A percentile compares a stretch with the other conserved stretches of the same genome.
Conservation (phyloP, 139 green algal genomes). For the Micractinium sp. region DNA sequence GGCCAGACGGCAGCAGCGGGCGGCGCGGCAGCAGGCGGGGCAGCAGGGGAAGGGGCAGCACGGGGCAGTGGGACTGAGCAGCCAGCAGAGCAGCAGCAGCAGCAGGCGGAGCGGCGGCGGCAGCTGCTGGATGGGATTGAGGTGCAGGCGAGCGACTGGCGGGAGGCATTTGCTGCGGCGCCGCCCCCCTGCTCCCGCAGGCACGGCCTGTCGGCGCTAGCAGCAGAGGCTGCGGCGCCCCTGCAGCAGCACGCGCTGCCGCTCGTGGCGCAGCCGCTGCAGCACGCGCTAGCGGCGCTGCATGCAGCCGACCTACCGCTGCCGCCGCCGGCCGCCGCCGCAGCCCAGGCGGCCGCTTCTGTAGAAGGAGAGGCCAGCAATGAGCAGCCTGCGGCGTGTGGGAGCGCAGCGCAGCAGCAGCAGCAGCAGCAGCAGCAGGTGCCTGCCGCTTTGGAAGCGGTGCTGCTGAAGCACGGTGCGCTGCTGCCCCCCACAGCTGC, state of each 20-base stretch:
- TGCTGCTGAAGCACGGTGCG: slow-evolving; percentile 14
- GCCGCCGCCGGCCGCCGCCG: slow-evolving; percentile 9
- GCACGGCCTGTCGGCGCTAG: slow-evolving; percentile 38
- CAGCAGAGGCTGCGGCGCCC: slow-evolving; percentile 3
- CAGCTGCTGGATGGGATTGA: slow-evolving; percentile 6
- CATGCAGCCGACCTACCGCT: slow-evolving; percentile 10
- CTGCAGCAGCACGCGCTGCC: slow-evolving; percentile 35
- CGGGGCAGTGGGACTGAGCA: background rate
- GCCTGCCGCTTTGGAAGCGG: background rate
- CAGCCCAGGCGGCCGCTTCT: background rate
- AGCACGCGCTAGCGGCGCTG: slow-evolving; percentile 21
- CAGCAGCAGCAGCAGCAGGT: background rate
- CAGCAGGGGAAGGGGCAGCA: background rate
- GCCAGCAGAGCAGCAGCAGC: slow-evolving; percentile 14
- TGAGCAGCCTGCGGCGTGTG: background rate
- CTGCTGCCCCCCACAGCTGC: background rate
- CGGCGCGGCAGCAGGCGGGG: background rate
- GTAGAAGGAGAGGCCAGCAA: background rate
- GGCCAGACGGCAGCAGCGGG: background rate
- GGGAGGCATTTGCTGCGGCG: slow-evolving; percentile 54
- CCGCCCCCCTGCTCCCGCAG: slow-evolving; percentile 62
- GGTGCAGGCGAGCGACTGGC: slow-evolving; percentile 60
- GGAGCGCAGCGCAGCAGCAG: background rate
- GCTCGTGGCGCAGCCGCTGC: slow-evolving; percentile 41
- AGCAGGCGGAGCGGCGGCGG: slow-evolving; percentile 26